Evolutionary conservation across 1,284 basidiomycete species (phyloP).

Genomic region (Moesziomyces parantarcticus): DNA sequence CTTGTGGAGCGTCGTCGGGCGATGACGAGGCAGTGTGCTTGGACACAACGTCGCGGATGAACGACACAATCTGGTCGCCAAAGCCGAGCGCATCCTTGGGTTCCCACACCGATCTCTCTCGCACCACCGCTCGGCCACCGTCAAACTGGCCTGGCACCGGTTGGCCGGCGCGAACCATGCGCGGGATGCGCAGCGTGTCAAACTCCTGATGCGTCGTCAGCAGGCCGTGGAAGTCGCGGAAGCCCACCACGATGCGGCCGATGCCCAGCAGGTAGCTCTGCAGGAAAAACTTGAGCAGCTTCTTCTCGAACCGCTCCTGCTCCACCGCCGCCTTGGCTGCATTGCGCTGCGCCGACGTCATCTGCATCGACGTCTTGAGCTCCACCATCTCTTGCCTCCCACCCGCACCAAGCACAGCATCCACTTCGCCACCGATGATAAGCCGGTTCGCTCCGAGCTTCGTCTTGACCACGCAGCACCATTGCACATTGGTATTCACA

Average conservation of each 20-base stretch:
- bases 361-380: constrained; percentile 88
- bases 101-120: constrained; percentile 81
- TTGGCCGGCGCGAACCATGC: constrained; percentile 54
- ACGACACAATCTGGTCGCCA: constrained; percentile 76
- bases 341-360: constrained; percentile 67
- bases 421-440: constrained; percentile 92
- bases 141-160: constrained; percentile 74
- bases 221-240: constrained; percentile 80
- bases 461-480: constrained; percentile 92
- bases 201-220: constrained; percentile 64
- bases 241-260: constrained; percentile 85
- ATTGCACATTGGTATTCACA: constrained; percentile 93
- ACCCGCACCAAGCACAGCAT: constrained; percentile 75
- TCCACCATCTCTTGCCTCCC: constrained; percentile 75
- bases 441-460: constrained; percentile 83
- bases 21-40: constrained; percentile 1
- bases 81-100: constrained; percentile 80
- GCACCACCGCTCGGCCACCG: constrained; percentile 73
- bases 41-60: constrained; percentile 69
- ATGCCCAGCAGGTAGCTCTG: constrained; percentile 93
- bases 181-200: constrained; percentile 67
- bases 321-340: constrained; percentile 11
- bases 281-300: constrained; percentile 84
- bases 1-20: not conserved
- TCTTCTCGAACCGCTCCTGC: constrained; percentile 76